Conservation (phyloP, 495 filamentous ascomycete species). For the Pseudotulostoma volvatum region DNA sequence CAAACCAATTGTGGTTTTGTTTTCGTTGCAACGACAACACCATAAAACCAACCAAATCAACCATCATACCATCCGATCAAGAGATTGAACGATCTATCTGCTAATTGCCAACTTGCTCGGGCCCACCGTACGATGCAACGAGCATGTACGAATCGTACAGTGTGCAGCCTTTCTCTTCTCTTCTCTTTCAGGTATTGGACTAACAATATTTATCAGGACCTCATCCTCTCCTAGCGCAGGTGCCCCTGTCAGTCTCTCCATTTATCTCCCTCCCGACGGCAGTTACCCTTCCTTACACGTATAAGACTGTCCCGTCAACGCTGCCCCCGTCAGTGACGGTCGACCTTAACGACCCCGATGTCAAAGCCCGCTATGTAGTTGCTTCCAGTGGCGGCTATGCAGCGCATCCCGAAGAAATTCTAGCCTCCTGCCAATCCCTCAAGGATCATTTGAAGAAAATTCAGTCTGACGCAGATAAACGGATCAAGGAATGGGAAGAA, state of each 20-base stretch:
- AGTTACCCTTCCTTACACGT: constrained; percentile 87
- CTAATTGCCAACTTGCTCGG: too few species aligned
- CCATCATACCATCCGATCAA: too few species aligned
- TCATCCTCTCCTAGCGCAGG: constrained; percentile 79
- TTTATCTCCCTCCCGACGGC: constrained; percentile 84
- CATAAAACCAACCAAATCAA: too few species aligned
- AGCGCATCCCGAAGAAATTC: constrained; percentile 66
- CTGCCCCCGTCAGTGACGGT: constrained; percentile 63
- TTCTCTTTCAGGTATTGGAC: neutral
- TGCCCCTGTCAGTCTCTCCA: constrained; percentile 84
- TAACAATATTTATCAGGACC: constrained; percentile 36
- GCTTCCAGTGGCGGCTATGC: constrained; percentile 56
- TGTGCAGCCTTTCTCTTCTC: constrained; percentile 8
- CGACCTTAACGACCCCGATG: constrained; percentile 15
- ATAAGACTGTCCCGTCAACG: constrained; percentile 71
- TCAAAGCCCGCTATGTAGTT: constrained; percentile 50
- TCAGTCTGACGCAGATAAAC: constrained; percentile 42
- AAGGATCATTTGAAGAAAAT: constrained; percentile 54
- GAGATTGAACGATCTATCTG: too few species aligned
- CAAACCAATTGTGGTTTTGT: too few species aligned
- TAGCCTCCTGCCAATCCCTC: constrained; percentile 59
- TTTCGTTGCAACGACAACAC: too few species aligned
- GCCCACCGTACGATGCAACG: too few species aligned
- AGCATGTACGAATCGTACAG: constrained; percentile 34
- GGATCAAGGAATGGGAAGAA: constrained; percentile 55